Percentiles rank a stretch among this genome's conserved stretches.
These are phyloP conservation scores for Arthrinium puccinioides DNA, from an alignment of 2,329 filamentous ascomycete species.

Conservation along the genomic window DNA sequence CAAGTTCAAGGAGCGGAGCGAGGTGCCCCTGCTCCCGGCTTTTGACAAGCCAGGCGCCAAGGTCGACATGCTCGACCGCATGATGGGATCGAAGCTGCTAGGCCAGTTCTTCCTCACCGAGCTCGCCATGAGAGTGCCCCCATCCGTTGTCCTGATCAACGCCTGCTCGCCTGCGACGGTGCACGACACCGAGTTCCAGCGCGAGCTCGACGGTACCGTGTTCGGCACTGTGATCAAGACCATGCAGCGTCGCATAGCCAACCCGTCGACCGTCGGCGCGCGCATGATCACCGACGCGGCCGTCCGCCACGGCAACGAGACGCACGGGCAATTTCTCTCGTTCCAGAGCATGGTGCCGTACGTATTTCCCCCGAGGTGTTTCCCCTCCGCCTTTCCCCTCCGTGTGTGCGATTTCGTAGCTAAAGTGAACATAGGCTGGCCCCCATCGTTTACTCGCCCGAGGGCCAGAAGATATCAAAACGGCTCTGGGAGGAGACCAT, in stretches of 20 bases:
- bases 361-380: neutral
- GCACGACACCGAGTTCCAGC: constrained; percentile 4
- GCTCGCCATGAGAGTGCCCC: constrained; percentile 16
- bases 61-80: constrained; percentile 10
- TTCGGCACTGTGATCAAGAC: neutral
- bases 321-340: constrained; percentile 13
- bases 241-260: constrained; percentile 2
- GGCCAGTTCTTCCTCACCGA: constrained; percentile 25
- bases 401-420: neutral
- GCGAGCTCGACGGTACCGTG: neutral
- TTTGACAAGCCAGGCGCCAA: neutral
- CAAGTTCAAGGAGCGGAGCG: constrained; percentile 1
- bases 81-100: constrained; percentile 20
- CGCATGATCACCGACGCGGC: constrained; percentile 10
- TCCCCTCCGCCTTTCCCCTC: neutral
- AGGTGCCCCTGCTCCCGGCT: constrained; percentile 7
- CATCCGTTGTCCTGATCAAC: constrained; percentile 4
- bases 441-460: constrained; percentile 10
- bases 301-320: constrained; percentile 7
- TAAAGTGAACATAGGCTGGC: constrained; percentile 9
- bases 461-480: constrained; percentile 9
- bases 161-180: constrained; percentile 3
- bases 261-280: constrained; percentile 8
- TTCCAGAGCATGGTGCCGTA: constrained; percentile 10
- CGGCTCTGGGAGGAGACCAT: constrained; percentile 17